Conservation (phyloP, 1,284 basidiomycete species). For the Tetrapyrgos nigripes region DNA sequence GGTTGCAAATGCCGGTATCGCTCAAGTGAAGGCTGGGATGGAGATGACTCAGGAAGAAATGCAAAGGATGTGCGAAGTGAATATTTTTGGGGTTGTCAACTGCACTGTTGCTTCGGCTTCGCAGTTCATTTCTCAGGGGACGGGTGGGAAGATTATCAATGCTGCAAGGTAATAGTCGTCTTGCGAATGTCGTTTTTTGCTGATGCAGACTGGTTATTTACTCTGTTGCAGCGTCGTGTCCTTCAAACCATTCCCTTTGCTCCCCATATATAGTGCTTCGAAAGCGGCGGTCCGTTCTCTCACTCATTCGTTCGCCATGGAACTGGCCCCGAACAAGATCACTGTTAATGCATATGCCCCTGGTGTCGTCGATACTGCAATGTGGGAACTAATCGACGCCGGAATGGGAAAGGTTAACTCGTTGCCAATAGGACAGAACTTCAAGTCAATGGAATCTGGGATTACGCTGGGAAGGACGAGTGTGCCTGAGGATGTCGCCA, state of each 20-base stretch:
- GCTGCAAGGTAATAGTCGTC: constrained; percentile 14
- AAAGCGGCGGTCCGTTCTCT: constrained; percentile 19
- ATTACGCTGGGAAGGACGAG: constrained; percentile 17
- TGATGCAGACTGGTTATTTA: background rate
- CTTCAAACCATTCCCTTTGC: constrained; percentile 7
- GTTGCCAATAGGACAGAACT: constrained; percentile 12
- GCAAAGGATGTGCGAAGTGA: constrained; percentile 14
- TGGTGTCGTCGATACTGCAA: constrained; percentile 14
- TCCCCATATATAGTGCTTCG: constrained; percentile 14
- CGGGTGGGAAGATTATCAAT: constrained; percentile 20
- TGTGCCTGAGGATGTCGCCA: constrained; percentile 17
- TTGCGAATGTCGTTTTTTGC: background rate
- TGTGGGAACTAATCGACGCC: constrained; percentile 19
- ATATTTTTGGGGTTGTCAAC: constrained; percentile 16
- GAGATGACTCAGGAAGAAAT: constrained; percentile 17
- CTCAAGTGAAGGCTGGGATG: constrained; percentile 13
- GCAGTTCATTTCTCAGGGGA: constrained; percentile 18
- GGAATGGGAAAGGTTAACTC: constrained; percentile 12
- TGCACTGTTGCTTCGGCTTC: constrained; percentile 14
- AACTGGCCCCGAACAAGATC: constrained; percentile 11
- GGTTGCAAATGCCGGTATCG: constrained; percentile 22
- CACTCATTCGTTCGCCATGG: constrained; percentile 14
- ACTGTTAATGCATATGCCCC: constrained; percentile 20
- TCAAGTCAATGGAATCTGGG: background rate
- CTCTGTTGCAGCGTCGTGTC: constrained; percentile 8